Percentiles rank a stretch among this genome's conserved stretches.
Evolutionary conservation across 169 alveolate genomes (phyloP).

Genomic region (Cardiosporidium cionae): DNA sequence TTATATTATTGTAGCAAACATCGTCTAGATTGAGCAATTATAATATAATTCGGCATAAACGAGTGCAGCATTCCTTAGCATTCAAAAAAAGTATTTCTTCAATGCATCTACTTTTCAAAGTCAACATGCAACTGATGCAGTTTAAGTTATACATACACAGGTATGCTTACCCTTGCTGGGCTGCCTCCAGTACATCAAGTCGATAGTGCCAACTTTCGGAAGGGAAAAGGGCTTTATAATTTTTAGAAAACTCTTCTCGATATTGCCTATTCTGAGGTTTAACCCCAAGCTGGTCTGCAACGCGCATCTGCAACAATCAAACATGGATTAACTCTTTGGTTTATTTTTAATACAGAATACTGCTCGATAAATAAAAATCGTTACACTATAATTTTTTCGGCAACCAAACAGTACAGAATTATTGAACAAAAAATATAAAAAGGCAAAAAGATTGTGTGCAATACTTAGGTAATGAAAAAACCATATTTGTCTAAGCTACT

Average conservation of each 20-base stretch:
- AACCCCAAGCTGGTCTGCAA: slow-evolving; percentile 2
- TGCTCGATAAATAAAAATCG: too few relatives aligned
- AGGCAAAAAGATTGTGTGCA: too few relatives aligned
- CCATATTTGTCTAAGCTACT: too few relatives aligned
- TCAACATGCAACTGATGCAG: neutral
- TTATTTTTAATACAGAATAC: too few relatives aligned
- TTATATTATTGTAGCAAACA: neutral
- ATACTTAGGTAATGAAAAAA: too few relatives aligned
- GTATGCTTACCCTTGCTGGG: slow-evolving; percentile 22
- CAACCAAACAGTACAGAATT: too few relatives aligned
- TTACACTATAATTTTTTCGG: too few relatives aligned
- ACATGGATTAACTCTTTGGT: neutral
- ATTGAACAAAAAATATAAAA: too few relatives aligned
- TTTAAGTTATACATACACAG: too few relatives aligned
- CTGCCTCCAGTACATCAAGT: slow-evolving; percentile 28
- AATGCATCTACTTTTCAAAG: too few relatives aligned
- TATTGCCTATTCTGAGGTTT: slow-evolving; percentile 20
- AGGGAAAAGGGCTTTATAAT: slow-evolving; percentile 24
- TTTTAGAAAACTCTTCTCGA: slow-evolving; percentile 15
- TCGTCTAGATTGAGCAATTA: neutral
- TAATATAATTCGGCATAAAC: neutral
- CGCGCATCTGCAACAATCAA: neutral
- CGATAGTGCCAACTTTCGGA: slow-evolving; percentile 17
- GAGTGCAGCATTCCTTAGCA: too few relatives aligned
- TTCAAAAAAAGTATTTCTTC: too few relatives aligned